Conservation (phyloP, 1,284 basidiomycete species). For the Malassezia nana region DNA sequence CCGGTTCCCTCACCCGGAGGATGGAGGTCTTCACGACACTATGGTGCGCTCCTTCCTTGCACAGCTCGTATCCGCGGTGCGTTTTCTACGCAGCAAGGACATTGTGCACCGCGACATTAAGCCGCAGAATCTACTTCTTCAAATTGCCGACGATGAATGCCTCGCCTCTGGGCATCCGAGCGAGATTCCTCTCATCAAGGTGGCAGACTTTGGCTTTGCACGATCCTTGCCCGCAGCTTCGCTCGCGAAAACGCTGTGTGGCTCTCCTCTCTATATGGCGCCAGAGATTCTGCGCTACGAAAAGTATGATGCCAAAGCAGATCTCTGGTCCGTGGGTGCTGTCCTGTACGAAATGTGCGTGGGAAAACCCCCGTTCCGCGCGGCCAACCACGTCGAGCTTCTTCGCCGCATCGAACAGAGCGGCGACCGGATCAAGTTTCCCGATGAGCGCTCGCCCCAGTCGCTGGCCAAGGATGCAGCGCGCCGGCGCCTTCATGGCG, state of each 20-base stretch:
- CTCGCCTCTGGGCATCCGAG: constrained; percentile 73
- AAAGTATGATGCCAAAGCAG: constrained; percentile 95
- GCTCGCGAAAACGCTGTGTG: constrained; percentile 94
- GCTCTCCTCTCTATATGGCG: constrained; percentile 97
- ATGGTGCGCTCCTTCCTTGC: constrained; percentile 86
- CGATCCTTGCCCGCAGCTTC: constrained; percentile 78
- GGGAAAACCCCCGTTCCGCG: constrained; percentile 85
- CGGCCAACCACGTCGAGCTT: constrained; percentile 89
- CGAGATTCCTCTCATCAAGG: constrained; percentile 53
- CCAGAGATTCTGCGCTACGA: constrained; percentile 94
- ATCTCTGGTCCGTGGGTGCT: constrained; percentile 95
- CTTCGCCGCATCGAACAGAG: constrained; percentile 83
- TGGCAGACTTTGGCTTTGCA: constrained; percentile 94
- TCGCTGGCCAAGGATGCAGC: constrained; percentile 33
- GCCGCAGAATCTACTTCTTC: constrained; percentile 82
- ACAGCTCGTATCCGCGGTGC: constrained; percentile 87
- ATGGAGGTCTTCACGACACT: constrained; percentile 79
- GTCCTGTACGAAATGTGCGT: constrained; percentile 92
- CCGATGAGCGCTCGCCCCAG: constrained; percentile 57
- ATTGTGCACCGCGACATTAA: constrained; percentile 96
- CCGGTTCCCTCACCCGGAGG: constrained; percentile 79
- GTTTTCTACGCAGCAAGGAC: constrained; percentile 77
- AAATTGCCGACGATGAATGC: constrained; percentile 68
- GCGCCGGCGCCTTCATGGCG: constrained; percentile 30
- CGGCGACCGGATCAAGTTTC: constrained; percentile 59